Percentiles rank a stretch among this genome's conserved stretches.
Conservation (phyloP, 768 basidiomycete species). For the Megacollybia marginata region DNA sequence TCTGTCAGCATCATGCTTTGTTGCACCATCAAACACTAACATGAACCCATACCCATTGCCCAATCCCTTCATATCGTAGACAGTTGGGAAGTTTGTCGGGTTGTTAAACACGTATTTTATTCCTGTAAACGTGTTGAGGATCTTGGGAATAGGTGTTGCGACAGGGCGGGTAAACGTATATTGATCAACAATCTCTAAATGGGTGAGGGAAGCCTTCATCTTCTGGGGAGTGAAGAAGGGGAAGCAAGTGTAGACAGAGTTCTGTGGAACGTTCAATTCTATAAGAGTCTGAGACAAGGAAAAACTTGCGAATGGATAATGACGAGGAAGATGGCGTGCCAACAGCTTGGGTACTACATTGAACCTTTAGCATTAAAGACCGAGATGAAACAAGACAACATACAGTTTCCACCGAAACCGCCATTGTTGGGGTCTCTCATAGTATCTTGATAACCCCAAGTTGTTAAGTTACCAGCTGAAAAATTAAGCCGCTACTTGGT, state of each 20-base stretch:
- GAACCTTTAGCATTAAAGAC: too few species aligned
- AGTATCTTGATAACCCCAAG: too few species aligned
- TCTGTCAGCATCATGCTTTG: constrained; percentile 25
- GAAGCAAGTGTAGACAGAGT: too few species aligned
- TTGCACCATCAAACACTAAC: constrained; percentile 27
- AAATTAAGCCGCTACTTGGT: constrained; percentile 23
- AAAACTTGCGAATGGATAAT: too few species aligned
- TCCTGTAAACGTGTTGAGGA: constrained; percentile 23
- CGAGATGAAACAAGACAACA: too few species aligned
- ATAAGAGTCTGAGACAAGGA: constrained; percentile 61
- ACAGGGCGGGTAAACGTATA: too few species aligned
- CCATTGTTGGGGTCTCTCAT: constrained; percentile 59
- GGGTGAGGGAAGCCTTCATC: constrained; percentile 37
- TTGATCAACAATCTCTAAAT: constrained; percentile 27
- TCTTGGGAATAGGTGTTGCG: too few species aligned
- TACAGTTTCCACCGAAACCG: constrained; percentile 69
- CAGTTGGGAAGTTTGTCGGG: constrained; percentile 24
- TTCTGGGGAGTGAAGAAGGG: constrained; percentile 63
- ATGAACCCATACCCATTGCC: too few species aligned
- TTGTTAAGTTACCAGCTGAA: constrained; percentile 34
- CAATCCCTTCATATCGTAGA: constrained; percentile 24
- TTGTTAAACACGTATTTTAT: constrained; percentile 29
- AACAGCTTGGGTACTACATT: constrained; percentile 69
- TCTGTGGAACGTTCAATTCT: constrained; percentile 60
- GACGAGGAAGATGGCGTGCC: constrained; percentile 64